Evolutionary conservation across 768 basidiomycete genomes (phyloP).

Genomic region (Pulveroboletus sp.): DNA sequence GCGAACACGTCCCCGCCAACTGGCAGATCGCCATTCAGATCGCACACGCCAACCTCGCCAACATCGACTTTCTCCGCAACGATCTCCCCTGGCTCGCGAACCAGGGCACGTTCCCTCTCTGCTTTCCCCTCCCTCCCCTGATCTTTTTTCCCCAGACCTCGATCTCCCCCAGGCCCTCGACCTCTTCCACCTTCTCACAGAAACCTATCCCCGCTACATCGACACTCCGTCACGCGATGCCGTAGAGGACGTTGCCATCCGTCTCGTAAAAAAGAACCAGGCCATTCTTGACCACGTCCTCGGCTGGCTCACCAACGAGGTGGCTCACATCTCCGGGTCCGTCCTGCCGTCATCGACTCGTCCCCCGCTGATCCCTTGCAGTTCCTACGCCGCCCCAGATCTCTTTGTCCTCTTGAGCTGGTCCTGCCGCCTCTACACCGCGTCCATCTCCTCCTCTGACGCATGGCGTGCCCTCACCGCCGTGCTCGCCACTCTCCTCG

Average conservation of each 20-base stretch:
- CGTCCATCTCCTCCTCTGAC: slow-evolving; percentile 43
- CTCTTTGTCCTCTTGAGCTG: slow-evolving; percentile 69
- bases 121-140: slow-evolving; percentile 1
- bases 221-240: slow-evolving; percentile 69
- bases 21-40: slow-evolving; percentile 55
- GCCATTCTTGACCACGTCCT: slow-evolving; percentile 59
- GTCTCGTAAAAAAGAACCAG: slow-evolving; percentile 62
- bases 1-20: slow-evolving; percentile 48
- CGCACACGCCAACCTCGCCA: slow-evolving; percentile 49
- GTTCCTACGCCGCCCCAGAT: slow-evolving; percentile 56
- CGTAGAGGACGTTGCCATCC: slow-evolving; percentile 62
- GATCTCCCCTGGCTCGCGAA: slow-evolving; percentile 55
- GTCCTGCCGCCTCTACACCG: slow-evolving; percentile 60
- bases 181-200: slow-evolving; percentile 66
- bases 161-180: slow-evolving; percentile 59
- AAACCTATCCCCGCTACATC: slow-evolving; percentile 76
- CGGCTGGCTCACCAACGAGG: slow-evolving; percentile 73
- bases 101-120: slow-evolving; percentile 45
- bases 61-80: slow-evolving; percentile 59
- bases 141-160: slow-evolving; percentile 43
- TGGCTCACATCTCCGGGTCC: slow-evolving; percentile 57
- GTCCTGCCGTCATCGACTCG: slow-evolving; percentile 19
- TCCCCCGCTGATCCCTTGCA: neutral
- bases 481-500: slow-evolving; percentile 58
- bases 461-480: slow-evolving; percentile 51